Base-by-base conservation (phyloP, 73 alveolate genomes). In the Paramecium sexaurelia region DNA sequence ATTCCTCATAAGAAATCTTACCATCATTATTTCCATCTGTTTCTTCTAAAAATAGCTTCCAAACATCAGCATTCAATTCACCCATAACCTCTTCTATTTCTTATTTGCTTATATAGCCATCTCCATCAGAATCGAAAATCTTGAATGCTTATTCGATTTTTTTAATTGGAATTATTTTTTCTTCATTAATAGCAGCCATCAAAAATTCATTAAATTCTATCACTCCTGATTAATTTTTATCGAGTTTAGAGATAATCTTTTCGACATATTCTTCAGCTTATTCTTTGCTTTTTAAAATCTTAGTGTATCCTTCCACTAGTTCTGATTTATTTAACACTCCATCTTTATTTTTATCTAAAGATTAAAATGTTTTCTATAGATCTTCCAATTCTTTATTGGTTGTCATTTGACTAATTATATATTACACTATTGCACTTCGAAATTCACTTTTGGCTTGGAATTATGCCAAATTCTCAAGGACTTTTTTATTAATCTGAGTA, bases 321-420 rank as follows among this genome's bases (percentile, higher is more conserved):
- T 95, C 98, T 43, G 93, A 95, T 87, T 75, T 95, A 32, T 92
- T 88, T 26, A 94, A 92, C 33, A 67, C 92, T 37, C 98, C 97
- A 94, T 95, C 96, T 19, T 95, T 93, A 51, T 95, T 94, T 89
- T 94, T 83, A 91, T 95, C 98, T 3, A 95, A 75, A 55, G 85
- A 78, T 92, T 94, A 69, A 83, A 95, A 95, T 24, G 94, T 71
- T 55, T 92, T 91, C 27, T 91, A 82, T 0, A 92, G 73, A 67
- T 92, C 96, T 32, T 88, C 94, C 51, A 61, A 40, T 68, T 92
- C 96, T 55, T 85, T 39, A 37, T 45, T 22, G 1, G 94, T 41
- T 40, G 87, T 75, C 51, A 92, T 71, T 55, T 92, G 82, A 29
- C 92, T 51, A 6, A 69, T 67, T 37, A 92, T 92, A 37, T 61